Conservation (phyloP, 2,329 filamentous ascomycete species). For the Cladosporium sp. region DNA sequence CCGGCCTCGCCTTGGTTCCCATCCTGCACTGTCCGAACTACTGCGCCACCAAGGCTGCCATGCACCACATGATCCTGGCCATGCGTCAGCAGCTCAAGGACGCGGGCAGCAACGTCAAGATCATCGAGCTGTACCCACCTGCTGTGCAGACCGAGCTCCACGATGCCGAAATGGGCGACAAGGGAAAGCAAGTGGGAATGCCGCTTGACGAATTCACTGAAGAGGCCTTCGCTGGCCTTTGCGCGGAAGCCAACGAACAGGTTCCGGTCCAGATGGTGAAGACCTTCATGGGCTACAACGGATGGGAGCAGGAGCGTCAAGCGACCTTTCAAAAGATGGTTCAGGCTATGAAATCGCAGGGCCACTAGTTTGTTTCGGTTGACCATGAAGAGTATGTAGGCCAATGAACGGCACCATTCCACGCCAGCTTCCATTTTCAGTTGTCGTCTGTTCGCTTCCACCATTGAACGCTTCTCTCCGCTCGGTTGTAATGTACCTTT, state of each 20-base stretch:
- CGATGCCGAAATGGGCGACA: slow-evolving; percentile 40
- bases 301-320: slow-evolving; percentile 43
- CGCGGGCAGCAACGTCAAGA: slow-evolving; percentile 42
- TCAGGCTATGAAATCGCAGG: slow-evolving; percentile 9
- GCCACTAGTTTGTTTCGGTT: not conserved
- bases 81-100: slow-evolving; percentile 46
- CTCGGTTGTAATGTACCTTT: too few relatives aligned
- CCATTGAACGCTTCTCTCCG: too few relatives aligned
- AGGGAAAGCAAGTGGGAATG: slow-evolving; percentile 48
- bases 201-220: slow-evolving; percentile 47
- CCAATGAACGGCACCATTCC: too few relatives aligned
- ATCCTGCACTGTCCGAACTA: slow-evolving; percentile 46
- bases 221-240: slow-evolving; percentile 43
- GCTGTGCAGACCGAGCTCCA: slow-evolving; percentile 53
- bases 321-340: slow-evolving; percentile 31
- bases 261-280: slow-evolving; percentile 44
- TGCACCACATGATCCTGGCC: slow-evolving; percentile 49
- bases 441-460: too few relatives aligned
- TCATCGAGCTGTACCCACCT: slow-evolving; percentile 51
- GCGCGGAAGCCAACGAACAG: slow-evolving; percentile 43
- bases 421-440: too few relatives aligned
- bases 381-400: too few relatives aligned
- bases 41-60: slow-evolving; percentile 50
- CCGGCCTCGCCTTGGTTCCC: slow-evolving; percentile 46
- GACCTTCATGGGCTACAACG: slow-evolving; percentile 38